These are phyloP conservation scores for Alternaria metachromatica DNA, from an alignment of 2,329 filamentous ascomycete species.

Conservation along the genomic window DNA sequence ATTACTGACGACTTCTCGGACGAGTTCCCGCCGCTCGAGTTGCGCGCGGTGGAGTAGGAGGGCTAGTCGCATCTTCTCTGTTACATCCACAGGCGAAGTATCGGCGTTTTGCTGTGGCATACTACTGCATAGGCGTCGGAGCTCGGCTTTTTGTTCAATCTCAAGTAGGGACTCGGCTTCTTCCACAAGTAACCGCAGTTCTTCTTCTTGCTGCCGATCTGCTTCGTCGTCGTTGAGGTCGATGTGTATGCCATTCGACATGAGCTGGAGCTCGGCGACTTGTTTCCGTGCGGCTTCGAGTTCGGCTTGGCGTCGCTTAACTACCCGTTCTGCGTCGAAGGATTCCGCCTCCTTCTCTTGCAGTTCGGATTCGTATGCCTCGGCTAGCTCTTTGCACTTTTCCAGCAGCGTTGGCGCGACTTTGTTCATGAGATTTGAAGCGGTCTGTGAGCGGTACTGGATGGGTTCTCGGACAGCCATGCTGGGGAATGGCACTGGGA, in stretches of 20 bases:
- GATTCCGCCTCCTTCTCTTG: constrained; percentile 69
- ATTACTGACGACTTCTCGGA: constrained; percentile 72
- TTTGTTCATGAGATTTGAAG: constrained; percentile 68
- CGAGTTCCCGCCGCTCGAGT: constrained; percentile 66
- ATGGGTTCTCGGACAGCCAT: constrained; percentile 30
- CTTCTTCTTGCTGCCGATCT: constrained; percentile 44
- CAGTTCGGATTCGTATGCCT: constrained; percentile 74
- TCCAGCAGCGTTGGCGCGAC: constrained; percentile 62
- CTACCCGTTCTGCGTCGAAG: constrained; percentile 55
- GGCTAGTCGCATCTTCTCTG: constrained; percentile 64
- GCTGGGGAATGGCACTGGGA: constrained; percentile 34
- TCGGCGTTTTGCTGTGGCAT: constrained; percentile 25
- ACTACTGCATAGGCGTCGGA: constrained; percentile 42
- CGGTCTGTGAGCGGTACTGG: constrained; percentile 54
- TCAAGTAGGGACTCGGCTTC: constrained; percentile 54
- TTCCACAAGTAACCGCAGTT: constrained; percentile 46
- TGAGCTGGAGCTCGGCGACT: constrained; percentile 59
- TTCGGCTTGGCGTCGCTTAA: constrained; percentile 70
- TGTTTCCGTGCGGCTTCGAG: constrained; percentile 66
- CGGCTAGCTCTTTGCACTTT: constrained; percentile 53
- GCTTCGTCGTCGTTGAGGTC: constrained; percentile 47
- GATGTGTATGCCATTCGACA: constrained; percentile 35
- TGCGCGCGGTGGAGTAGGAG: constrained; percentile 64
- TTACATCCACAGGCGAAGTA: constrained; percentile 51
- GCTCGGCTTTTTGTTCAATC: constrained; percentile 52